These are phyloP conservation scores for Quercus mongolica DNA, from an alignment of 306 rosid species.

Conservation along the genomic window DNA sequence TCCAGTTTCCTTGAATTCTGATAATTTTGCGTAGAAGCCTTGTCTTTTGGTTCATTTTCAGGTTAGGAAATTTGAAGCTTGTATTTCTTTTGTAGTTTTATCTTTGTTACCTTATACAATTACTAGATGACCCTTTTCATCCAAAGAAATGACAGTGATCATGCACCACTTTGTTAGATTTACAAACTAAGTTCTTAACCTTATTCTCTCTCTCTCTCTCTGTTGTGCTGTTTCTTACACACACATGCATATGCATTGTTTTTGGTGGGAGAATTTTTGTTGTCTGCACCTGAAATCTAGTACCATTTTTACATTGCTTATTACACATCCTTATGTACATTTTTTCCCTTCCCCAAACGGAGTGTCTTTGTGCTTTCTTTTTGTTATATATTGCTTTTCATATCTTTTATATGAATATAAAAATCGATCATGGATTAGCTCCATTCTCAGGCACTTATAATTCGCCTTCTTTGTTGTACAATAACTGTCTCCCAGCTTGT, in stretches of 20 bases:
- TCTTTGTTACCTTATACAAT: conserved; percentile 1
- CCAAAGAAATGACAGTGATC: not conserved
- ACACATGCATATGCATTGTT: not conserved
- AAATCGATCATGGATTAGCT: no score
- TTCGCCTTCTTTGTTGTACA: not conserved
- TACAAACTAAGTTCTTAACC: not conserved
- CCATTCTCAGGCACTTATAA: no score
- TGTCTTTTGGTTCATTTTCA: conserved; percentile 20
- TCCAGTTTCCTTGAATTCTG: no score
- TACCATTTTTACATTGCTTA: not conserved
- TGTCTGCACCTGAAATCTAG: not conserved
- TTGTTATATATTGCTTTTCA: no score
- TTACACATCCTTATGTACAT: no score
- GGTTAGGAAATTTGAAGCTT: conserved; percentile 10
- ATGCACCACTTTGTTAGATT: conserved; percentile 10
- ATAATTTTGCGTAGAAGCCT: conserved; percentile 19
- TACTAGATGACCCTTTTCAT: conserved; percentile 20
- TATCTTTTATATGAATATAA: no score
- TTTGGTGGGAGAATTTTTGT: not conserved
- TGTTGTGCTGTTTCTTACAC: not conserved
- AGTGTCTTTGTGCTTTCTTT: no score
- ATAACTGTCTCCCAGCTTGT: not conserved
- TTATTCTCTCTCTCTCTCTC: not conserved
- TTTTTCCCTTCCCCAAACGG: no score
- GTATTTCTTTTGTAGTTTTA: conserved; percentile 12